Percentiles rank a stretch among this genome's conserved stretches.
Evolutionary conservation across 306 rosid genomes (phyloP).

Genomic region (Castanea mollissima): DNA sequence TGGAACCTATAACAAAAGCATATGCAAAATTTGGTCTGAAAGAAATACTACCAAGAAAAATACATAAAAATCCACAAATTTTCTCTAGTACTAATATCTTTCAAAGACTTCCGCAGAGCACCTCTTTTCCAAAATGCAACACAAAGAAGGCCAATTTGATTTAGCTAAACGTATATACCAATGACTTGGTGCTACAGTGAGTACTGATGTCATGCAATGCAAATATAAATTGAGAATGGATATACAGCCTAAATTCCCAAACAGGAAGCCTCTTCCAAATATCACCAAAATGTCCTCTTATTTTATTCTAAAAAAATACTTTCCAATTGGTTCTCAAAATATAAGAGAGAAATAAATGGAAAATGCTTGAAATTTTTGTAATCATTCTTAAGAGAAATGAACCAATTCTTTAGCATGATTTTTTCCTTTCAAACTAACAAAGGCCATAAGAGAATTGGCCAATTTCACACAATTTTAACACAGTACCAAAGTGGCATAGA

Average conservation of each 20-base stretch:
- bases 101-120: not conserved
- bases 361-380: not conserved
- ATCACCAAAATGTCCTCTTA: not conserved
- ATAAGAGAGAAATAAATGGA: not conserved
- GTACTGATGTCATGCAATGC: not conserved
- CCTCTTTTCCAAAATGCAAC: not conserved
- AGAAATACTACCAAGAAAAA: not conserved
- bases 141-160: not conserved
- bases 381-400: not conserved
- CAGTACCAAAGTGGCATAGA: not conserved
- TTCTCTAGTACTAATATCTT: not conserved
- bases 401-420: not conserved
- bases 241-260: not conserved
- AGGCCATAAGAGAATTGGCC: not conserved
- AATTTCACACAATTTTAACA: not conserved
- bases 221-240: not conserved
- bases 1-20: conserved; percentile 62
- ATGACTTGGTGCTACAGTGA: not conserved
- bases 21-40: not conserved
- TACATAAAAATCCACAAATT: not conserved
- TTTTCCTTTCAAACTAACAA: not conserved
- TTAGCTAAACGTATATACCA: not conserved
- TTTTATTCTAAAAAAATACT: not conserved
- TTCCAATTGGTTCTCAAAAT: too few relatives aligned
- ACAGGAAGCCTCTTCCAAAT: not conserved